These are phyloP conservation scores for Arthrinium phaeospermum DNA, from an alignment of 2,329 filamentous ascomycete genomes.

Conservation along the genomic window DNA sequence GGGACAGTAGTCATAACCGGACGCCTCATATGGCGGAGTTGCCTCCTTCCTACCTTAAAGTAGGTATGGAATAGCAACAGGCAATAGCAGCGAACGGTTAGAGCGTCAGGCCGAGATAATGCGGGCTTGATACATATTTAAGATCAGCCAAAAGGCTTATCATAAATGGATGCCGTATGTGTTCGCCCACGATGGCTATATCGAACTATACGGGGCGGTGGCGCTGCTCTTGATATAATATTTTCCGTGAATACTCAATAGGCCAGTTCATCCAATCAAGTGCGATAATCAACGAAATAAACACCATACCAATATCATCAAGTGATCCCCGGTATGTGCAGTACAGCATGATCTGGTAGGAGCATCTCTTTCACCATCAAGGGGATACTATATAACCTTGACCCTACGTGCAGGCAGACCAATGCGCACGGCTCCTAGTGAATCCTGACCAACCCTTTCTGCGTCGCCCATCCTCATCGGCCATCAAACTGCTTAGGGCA, in stretches of 20 bases:
- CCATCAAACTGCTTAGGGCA: conserved; percentile 2
- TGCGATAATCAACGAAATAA: too few species aligned
- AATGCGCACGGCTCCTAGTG: background rate
- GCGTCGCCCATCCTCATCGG: too few species aligned
- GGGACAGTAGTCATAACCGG: background rate
- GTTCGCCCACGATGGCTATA: background rate
- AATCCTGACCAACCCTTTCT: too few species aligned
- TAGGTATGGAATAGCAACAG: background rate
- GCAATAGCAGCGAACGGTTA: background rate
- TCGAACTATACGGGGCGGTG: background rate
- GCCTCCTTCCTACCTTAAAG: background rate
- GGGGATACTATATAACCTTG: background rate
- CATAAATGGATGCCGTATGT: background rate
- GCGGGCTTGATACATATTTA: background rate
- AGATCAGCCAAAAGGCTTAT: background rate
- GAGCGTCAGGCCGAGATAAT: background rate
- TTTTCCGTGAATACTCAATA: background rate
- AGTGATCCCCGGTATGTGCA: too few species aligned
- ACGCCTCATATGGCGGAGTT: background rate
- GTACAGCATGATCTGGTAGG: too few species aligned
- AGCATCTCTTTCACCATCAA: too few species aligned
- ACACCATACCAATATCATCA: too few species aligned
- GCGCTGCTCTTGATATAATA: background rate
- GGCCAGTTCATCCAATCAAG: too few species aligned
- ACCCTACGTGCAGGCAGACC: background rate